Evolutionary conservation across 148 eudicot species (phyloP).

Genomic region (Nepenthes gracilis): DNA sequence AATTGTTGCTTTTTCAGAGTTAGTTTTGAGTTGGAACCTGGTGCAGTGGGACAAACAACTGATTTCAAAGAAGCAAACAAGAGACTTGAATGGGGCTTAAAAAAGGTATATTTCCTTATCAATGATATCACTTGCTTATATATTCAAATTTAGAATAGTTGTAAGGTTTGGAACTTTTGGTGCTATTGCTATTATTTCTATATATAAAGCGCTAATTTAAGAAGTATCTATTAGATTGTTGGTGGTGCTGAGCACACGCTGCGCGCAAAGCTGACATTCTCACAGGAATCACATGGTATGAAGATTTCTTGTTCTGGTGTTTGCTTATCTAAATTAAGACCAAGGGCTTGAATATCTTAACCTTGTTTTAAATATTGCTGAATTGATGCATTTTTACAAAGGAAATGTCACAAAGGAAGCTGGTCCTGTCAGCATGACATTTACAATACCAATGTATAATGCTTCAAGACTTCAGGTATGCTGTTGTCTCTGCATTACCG

Average conservation of each 20-base stretch:
- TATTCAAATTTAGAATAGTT: too few relatives aligned
- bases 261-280: slow-evolving; percentile 82
- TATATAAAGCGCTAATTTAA: slow-evolving; percentile 10
- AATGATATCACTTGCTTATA: too few relatives aligned
- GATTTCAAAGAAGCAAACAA: slow-evolving; percentile 92
- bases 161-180: too few relatives aligned
- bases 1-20: not conserved
- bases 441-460: slow-evolving; percentile 95
- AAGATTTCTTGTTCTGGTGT: not conserved
- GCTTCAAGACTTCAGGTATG: slow-evolving; percentile 90
- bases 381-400: not conserved
- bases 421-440: slow-evolving; percentile 50
- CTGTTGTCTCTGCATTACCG: not conserved
- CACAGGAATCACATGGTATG: slow-evolving; percentile 86
- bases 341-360: not conserved
- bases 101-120: slow-evolving; percentile 41
- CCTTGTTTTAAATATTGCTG: not conserved
- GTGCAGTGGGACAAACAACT: slow-evolving; percentile 78
- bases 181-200: not conserved
- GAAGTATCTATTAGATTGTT: slow-evolving; percentile 44
- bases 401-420: slow-evolving; percentile 5
- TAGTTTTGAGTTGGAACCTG: slow-evolving; percentile 52
- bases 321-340: not conserved
- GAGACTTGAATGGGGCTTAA: slow-evolving; percentile 79
- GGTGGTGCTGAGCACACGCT: slow-evolving; percentile 96